Conservation (phyloP, 129 eudicot species). For the Chrysanthemum seticuspe region DNA sequence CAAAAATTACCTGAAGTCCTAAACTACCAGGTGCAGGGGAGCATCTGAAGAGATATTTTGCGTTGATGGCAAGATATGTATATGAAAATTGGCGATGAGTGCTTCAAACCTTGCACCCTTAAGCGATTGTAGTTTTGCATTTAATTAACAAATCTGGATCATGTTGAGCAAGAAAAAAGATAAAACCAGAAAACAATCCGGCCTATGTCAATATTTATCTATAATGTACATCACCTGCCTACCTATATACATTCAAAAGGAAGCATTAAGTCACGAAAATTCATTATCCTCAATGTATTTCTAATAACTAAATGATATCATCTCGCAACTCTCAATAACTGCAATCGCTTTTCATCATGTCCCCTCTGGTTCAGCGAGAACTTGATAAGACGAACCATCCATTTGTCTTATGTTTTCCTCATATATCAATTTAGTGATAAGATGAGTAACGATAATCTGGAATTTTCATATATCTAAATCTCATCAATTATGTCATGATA, state of each 20-base stretch:
- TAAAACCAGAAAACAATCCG: too few relatives aligned
- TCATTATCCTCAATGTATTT: background rate
- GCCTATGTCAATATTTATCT: too few relatives aligned
- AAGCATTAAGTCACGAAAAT: background rate
- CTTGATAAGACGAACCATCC: background rate
- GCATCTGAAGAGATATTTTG: too few relatives aligned
- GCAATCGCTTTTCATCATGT: background rate
- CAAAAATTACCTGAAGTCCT: too few relatives aligned
- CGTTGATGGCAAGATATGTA: too few relatives aligned
- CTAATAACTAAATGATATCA: background rate
- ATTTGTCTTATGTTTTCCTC: background rate
- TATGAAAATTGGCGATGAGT: too few relatives aligned
- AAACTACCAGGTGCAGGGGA: too few relatives aligned
- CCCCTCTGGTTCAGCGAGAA: background rate
- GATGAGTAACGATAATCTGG: background rate
- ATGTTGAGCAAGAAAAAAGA: too few relatives aligned
- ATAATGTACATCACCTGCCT: background rate
- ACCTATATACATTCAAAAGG: background rate
- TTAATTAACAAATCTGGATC: too few relatives aligned
- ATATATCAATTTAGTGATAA: background rate
- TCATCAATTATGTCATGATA: background rate
- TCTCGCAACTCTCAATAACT: background rate
- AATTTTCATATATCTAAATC: background rate
- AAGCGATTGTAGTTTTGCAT: too few relatives aligned
- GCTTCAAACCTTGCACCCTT: too few relatives aligned